Evolutionary conservation across 139 green algal species (phyloP), one percentile per base, ranked within the genome.

Genomic region (Chlamydomonas sp.): DNA sequence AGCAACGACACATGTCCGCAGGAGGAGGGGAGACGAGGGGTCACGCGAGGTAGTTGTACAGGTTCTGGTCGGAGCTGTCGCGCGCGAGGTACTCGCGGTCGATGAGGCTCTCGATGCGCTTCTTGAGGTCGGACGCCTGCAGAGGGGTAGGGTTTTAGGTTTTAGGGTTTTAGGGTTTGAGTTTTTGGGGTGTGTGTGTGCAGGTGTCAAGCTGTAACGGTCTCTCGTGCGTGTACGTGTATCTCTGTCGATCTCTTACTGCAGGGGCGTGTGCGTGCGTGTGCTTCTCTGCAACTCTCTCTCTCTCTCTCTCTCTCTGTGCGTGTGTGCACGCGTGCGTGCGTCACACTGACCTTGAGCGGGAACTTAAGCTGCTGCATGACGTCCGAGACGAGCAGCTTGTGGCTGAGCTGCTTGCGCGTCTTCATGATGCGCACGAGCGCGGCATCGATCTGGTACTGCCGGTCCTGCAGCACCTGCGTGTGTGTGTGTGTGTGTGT

Each of bases 351-450:
- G n/a, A n/a, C n/a, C n/a, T n/a, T n/a, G 22, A 97, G 84, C n/a
- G 90, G 88, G 74, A 99, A 99, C 73, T 92, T 92, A 54, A 99
- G 82, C 88, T 98, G 92, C 26, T 82, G 70, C 72, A 95, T 78
- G 28, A 97, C 86, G 80, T 99, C 94, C 16, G 74, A 74, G 35
- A 98, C 85, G 39, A 99, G 84, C 76, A 98, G 83, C 79, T 91
- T 93, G 85, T 99, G 95, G 35, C 67, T 80, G 24, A 99, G 84
- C 48, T 83, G 85, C 75, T 97, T 97, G 57, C 95, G 82, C 49
- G 88, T 95, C 86, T 99, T 99, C 95, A 99, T 98, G 66, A 97
- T 91, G n/a, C 94, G 87, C 65, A 98, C 93, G 6, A 97, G 86
- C 13, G 91, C 93, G 0, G 95, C 95, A 75, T 99, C 95, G 59